Percentiles rank a stretch among this genome's conserved stretches.
Evolutionary conservation across 2,329 filamentous ascomycete genomes (phyloP).

Genomic region (Moelleriella libera): DNA sequence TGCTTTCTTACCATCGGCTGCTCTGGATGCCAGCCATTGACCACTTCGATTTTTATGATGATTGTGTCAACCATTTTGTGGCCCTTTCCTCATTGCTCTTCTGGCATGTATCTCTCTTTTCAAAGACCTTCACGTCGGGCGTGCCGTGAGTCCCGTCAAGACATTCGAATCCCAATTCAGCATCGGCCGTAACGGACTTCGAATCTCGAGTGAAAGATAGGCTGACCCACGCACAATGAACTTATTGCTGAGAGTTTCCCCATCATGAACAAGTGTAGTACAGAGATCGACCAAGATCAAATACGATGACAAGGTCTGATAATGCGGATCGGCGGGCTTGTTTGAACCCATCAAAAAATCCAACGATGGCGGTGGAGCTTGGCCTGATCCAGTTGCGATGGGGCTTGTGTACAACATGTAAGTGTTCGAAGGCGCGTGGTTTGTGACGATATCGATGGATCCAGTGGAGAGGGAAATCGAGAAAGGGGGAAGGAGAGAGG

Average conservation of each 20-base stretch:
- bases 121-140: slow-evolving; percentile 76
- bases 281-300: slow-evolving; percentile 93
- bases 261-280: slow-evolving; percentile 93
- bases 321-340: slow-evolving; percentile 28
- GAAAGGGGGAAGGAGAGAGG: slow-evolving; percentile 75
- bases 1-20: no score
- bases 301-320: slow-evolving; percentile 32
- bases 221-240: slow-evolving; percentile 90
- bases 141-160: slow-evolving; percentile 74
- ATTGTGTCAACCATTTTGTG: slow-evolving; percentile 61
- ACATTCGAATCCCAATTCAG: slow-evolving; percentile 63
- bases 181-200: slow-evolving; percentile 80
- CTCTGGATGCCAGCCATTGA: slow-evolving; percentile 26
- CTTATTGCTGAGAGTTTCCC: slow-evolving; percentile 83
- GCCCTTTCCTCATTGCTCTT: slow-evolving; percentile 68
- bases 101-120: slow-evolving; percentile 75
- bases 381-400: slow-evolving; percentile 99
- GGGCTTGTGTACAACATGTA: slow-evolving; percentile 60
- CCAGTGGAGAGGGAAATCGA: slow-evolving; percentile 88
- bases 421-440: slow-evolving; percentile 60
- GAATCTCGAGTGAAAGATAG: slow-evolving; percentile 60
- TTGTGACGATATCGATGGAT: slow-evolving; percentile 80
- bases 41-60: slow-evolving; percentile 54
- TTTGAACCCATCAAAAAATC: slow-evolving; percentile 85
- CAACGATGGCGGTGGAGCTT: slow-evolving; percentile 85